phyloP scores from a whole-genome alignment of 1,284 basidiomycete genomes.

The Vanrija sp. region DNA sequence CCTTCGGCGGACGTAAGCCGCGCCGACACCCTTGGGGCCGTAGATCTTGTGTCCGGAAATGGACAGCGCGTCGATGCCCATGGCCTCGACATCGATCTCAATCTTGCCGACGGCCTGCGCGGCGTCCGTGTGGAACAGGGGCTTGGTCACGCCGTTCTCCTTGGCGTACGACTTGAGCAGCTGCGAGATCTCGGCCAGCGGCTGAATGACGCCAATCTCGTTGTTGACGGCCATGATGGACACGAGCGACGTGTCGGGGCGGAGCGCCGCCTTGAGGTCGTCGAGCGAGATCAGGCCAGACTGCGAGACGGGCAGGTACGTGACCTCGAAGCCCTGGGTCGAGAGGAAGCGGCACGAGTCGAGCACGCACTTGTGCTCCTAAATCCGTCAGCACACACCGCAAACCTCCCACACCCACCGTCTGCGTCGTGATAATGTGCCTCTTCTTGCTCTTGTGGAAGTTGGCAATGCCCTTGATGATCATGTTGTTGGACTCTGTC shows the following conservation, averaged over 20 bases:
- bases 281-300: conserved; percentile 80
- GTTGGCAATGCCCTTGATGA: conserved; percentile 92
- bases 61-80: conserved; percentile 93
- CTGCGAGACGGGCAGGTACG: conserved; percentile 86
- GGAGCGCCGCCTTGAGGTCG: conserved; percentile 73
- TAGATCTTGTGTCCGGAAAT: conserved; percentile 98
- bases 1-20: conserved; percentile 86
- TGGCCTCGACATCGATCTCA: conserved; percentile 85
- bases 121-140: conserved; percentile 96
- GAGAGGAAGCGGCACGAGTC: conserved; percentile 94
- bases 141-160: conserved; percentile 68
- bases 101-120: conserved; percentile 95
- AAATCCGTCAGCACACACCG: background rate
- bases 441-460: conserved; percentile 88
- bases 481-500: conserved; percentile 98
- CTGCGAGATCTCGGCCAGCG: conserved; percentile 89
- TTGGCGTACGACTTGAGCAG: conserved; percentile 56
- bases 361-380: conserved; percentile 99
- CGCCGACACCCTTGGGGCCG: conserved; percentile 95
- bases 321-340: conserved; percentile 96
- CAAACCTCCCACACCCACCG: no score
- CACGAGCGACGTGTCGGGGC: conserved; percentile 79
- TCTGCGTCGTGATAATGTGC: conserved; percentile 88
- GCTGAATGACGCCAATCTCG: conserved; percentile 98
- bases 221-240: conserved; percentile 99